phyloP scores from a whole-genome alignment of 75 land plant genomes.

The Gnetum montanum region DNA sequence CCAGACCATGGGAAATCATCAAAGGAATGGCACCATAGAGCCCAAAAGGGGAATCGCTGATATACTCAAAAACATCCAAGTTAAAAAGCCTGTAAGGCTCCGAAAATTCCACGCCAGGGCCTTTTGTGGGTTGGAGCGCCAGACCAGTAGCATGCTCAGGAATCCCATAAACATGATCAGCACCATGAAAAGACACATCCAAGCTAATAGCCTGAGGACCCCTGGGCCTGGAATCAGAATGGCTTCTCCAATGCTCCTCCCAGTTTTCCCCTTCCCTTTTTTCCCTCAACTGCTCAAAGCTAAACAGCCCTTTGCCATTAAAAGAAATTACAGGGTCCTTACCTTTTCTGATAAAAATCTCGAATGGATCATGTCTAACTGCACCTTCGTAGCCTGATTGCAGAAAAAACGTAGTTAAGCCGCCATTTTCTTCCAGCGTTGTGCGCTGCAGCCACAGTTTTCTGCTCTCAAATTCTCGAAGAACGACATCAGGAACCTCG shows the following conservation, averaged over 20 bases:
- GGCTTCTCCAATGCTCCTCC: constrained; percentile 73
- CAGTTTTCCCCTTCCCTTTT: constrained; percentile 80
- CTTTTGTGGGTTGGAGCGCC: constrained; percentile 68
- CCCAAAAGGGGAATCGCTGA: constrained; percentile 92
- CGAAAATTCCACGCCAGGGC: constrained; percentile 73
- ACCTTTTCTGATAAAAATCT: constrained; percentile 42
- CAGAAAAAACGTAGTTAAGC: constrained; percentile 32
- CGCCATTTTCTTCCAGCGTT: constrained; percentile 9
- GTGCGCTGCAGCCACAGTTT: constrained; percentile 54
- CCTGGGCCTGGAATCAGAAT: constrained; percentile 75
- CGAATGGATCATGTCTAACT: constrained; percentile 69
- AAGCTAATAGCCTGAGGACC: constrained; percentile 91
- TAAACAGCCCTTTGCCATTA: constrained; percentile 80
- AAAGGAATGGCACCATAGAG: constrained; percentile 87
- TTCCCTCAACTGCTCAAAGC: constrained; percentile 73
- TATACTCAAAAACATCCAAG: constrained; percentile 89
- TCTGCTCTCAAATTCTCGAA: constrained; percentile 34
- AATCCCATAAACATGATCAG: constrained; percentile 88
- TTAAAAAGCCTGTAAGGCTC: constrained; percentile 95
- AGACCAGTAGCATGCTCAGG: constrained; percentile 88
- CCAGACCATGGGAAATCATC: constrained; percentile 77
- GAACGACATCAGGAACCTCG: constrained; percentile 75
- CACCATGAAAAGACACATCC: constrained; percentile 86
- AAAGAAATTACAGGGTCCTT: constrained; percentile 43
- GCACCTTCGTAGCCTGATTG: constrained; percentile 56